These are phyloP conservation scores for Alternaria sp. DNA, from an alignment of 2,329 filamentous ascomycete genomes.

Conservation along the genomic window DNA sequence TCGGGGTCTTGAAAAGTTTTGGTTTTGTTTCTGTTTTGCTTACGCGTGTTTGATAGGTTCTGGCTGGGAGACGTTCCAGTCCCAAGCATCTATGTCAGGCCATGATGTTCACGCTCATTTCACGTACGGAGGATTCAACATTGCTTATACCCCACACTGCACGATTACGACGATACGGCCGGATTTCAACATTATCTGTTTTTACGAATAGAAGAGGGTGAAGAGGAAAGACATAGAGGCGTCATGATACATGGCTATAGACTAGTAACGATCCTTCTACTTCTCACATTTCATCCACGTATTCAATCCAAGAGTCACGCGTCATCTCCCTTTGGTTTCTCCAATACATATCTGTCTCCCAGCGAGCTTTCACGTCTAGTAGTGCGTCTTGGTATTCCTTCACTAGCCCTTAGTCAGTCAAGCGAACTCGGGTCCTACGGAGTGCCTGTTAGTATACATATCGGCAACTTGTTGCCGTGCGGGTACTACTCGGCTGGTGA, in stretches of 20 bases:
- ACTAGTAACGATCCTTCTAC: not conserved
- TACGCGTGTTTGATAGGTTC: not conserved
- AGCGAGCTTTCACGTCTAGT: not conserved
- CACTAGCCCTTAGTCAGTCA: not conserved
- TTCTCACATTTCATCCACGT: not conserved
- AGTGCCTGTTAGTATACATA: not conserved
- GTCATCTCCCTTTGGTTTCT: rapidly evolving
- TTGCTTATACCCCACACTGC: conserved; percentile 10
- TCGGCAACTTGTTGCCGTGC: not conserved
- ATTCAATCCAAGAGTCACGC: not conserved
- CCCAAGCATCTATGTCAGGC: not conserved
- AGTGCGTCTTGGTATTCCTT: not conserved
- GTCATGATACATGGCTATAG: not conserved
- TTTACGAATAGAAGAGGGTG: not conserved
- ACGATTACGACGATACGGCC: conserved; percentile 6
- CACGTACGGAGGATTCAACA: not conserved
- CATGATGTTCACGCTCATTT: not conserved
- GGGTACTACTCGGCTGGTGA: not conserved
- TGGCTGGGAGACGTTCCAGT: not conserved
- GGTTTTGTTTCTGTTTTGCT: not conserved
- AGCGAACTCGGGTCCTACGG: not conserved
- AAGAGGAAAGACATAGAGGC: not conserved
- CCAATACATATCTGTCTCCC: not conserved
- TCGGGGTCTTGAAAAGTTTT: not conserved
- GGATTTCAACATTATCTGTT: not conserved